Evolutionary conservation across 768 basidiomycete species (phyloP).

Genomic region (Infundibulicybe gibba): DNA sequence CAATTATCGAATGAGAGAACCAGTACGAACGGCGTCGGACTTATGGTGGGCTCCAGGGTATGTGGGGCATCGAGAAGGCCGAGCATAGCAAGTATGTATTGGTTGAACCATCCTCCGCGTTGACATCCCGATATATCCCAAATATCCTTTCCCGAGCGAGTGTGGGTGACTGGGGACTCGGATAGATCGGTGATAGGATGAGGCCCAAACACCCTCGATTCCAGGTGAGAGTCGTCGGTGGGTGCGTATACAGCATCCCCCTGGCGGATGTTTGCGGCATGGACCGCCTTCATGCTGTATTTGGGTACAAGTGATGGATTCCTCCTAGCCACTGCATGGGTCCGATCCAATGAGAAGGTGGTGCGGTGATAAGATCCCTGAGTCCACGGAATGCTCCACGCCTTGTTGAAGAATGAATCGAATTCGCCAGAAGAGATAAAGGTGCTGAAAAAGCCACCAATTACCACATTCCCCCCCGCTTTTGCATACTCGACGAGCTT

Average conservation of each 20-base stretch:
- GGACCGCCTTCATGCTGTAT: conserved; percentile 30
- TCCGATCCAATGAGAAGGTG: conserved; percentile 13
- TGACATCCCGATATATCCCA: conserved; percentile 41
- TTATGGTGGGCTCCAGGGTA: neutral
- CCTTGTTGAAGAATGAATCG: conserved; percentile 12
- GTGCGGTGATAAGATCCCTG: conserved; percentile 14
- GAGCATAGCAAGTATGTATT: conserved; percentile 32
- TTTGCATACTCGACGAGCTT: conserved; percentile 28
- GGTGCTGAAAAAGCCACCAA: conserved; percentile 22
- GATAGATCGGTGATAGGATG: conserved; percentile 9
- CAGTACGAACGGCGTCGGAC: conserved; percentile 13
- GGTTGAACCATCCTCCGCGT: conserved; percentile 30
- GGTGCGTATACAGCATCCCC: conserved; percentile 19
- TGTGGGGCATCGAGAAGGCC: conserved; percentile 21
- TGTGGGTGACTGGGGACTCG: conserved; percentile 28
- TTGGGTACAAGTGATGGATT: conserved; percentile 10
- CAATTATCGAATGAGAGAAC: conserved; percentile 12
- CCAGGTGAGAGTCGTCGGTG: conserved; percentile 3
- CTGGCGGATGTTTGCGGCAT: conserved; percentile 14
- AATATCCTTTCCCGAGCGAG: conserved; percentile 25
- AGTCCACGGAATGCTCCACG: conserved; percentile 23
- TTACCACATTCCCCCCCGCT: conserved; percentile 32
- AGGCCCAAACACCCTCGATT: neutral
- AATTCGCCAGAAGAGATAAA: conserved; percentile 10
- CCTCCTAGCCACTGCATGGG: conserved; percentile 11